Base-by-base conservation (phyloP, 768 basidiomycete genomes). In the Cantharellus cinnabarinus region DNA sequence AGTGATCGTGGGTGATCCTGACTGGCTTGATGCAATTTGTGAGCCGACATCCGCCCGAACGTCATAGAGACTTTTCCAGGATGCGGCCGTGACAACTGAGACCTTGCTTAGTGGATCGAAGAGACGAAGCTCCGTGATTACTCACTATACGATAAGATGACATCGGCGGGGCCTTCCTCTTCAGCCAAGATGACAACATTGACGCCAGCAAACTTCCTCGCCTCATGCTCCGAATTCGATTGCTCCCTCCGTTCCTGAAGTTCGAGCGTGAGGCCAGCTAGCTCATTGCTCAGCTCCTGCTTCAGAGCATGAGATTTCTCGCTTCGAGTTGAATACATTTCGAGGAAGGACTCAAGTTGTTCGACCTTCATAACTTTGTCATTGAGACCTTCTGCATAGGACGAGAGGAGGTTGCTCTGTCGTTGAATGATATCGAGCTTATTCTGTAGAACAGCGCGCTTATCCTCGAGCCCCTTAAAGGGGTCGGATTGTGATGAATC, bases 31-130 rank as follows among this genome's bases (percentile, higher is more conserved):
- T 2, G 29, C 42, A 14, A 42, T n/a, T 14, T 15, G 29, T 2
- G 61, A 3, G n/a, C 44, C 50, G 7, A 62, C 52, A 2, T 60
- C 61, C 14, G 63, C 64, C 34, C 64, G 62, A 38, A 64, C 42
- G 41, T 64, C 64, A 42, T 64, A 64, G 34, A 62, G 38, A 3
- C 62, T 63, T 20, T 58, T 41, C 64, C 64, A 64, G 5, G 55
- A 58, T 2, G 62, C 64, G 14, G 57, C 59, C 35, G 41, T 50
- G 29, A 64, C 62, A 14, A 57, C 64, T 64, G 44, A 29, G 20
- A 29, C 20, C 20, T 29, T 29, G 20, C 20, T 29, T 29, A 29
- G 20, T 29, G 20, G 20, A 29, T 29, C 20, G 10, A 48, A 29
- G 29, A 29, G 44, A 10, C 29, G 10, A 29, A 48, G 44, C 14